Evolutionary conservation across 345 rosid genomes (phyloP), one percentile per base, ranked within the genome.

Genomic region (Alliaria petiolata): DNA sequence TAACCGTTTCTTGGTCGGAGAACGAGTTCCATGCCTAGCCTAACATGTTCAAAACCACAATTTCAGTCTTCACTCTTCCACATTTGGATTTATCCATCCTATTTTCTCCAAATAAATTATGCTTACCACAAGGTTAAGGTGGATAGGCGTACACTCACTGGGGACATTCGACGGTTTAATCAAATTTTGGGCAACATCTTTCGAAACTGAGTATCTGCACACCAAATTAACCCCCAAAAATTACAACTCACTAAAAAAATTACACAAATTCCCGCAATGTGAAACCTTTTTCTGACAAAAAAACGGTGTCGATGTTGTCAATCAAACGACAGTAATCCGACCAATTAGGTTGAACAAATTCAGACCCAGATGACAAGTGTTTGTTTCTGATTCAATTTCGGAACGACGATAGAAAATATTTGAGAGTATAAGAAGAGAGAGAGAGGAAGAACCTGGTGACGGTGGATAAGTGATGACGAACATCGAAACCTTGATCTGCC

Each of bases 1-100:
- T 81, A 86, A 83, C 62, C 97, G 81, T 59, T 89, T 91, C 81
- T 85, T 87, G n/a, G 98, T 89, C 3, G 99, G 99, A 61, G 96
- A 81, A 53, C 97, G 98, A 72, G 99, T 89, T 46, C 99, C 98
- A 61, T 91, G 99, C 75, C 99, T 87, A 77, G 97, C 93, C 99
- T 95, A 59, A 72, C 7, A 36, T 43, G 64, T 35, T 7, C 10
- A 57, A 50, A 71, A 26, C 7, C 38, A 56, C 22, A 14, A 60
- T 20, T 11, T 64, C 36, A 57, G 17, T 64, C 47, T 33, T 22
- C 34, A 69, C 7, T 26, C 65, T 46, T 22, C 39, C 38, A 1
- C 19, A 44, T 36, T 59, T 4, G 12, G 5, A 26, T 6, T 14
- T 52, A 5, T 34, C 16, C 20, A 33, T 5, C 3, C 1, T 22